Conservation (phyloP, 1,284 basidiomycete genomes). For the Phaffia rhodozyma region DNA sequence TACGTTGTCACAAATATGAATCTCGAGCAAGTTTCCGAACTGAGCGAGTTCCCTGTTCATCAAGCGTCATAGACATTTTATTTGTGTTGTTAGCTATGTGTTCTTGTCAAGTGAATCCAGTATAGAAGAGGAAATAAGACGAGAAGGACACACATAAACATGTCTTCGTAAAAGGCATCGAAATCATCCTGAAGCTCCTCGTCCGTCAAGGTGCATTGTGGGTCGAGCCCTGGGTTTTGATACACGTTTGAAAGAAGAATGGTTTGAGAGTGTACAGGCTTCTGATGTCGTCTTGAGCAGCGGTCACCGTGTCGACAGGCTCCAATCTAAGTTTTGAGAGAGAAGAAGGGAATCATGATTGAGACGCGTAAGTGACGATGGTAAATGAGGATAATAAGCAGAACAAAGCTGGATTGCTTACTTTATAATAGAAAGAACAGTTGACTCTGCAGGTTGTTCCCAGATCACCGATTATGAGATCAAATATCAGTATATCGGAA, state of each 20-base stretch:
- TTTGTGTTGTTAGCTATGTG: too few species aligned
- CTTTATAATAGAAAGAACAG: constrained; percentile 91
- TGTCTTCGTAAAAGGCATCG: constrained; percentile 91
- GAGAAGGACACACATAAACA: constrained; percentile 50
- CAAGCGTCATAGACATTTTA: not conserved
- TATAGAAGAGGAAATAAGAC: not conserved
- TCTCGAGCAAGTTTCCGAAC: constrained; percentile 87
- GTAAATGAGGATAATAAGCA: not conserved
- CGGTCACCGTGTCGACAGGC: constrained; percentile 93
- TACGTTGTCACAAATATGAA: constrained; percentile 98
- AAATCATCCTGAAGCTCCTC: constrained; percentile 89
- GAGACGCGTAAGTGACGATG: constrained; percentile 5
- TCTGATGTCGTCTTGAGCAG: constrained; percentile 93
- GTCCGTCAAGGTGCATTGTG: constrained; percentile 70
- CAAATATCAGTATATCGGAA: too few species aligned
- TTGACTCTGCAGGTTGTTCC: constrained; percentile 49
- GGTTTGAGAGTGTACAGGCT: constrained; percentile 92
- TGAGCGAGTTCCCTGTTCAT: constrained; percentile 63
- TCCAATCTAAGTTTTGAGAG: constrained; percentile 53
- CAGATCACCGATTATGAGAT: too few species aligned
- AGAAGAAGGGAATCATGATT: not conserved
- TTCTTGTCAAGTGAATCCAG: not conserved
- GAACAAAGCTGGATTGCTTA: constrained; percentile 31
- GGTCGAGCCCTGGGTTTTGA: constrained; percentile 90
- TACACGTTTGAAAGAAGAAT: constrained; percentile 98